Evolutionary conservation across 2,329 filamentous ascomycete species (phyloP), one percentile per base, ranked within the genome.

Genomic region (Hymenoscyphus salicellus): DNA sequence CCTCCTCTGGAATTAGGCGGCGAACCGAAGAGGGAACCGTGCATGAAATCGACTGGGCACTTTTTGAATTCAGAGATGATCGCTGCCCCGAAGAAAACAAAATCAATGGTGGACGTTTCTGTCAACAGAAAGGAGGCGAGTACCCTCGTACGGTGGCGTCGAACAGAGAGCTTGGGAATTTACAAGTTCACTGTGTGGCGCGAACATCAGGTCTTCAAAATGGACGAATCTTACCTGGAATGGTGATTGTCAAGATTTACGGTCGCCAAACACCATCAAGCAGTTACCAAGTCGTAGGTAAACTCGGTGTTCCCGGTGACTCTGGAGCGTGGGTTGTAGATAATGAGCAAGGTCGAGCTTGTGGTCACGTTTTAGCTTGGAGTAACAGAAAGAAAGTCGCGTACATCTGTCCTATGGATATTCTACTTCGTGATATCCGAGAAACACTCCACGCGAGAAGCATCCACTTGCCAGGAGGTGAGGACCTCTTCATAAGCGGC

Each of bases 391-490:
- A 91, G 73, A 86, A 86, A 52, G 88, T 92, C 5, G 93, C 93
- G 0, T 98, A 97, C 76, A 95, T 98, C 66, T 95, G 92, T 66
- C 94, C 94, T 0, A 98, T 98, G 94, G 91, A 97, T 64, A 84
- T 97, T 2, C 79, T 97, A 14, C 82, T 98, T 11, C 85, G 89
- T 32, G 94, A 98, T 73, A 96, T 98, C 63, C 89, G 88, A 32
- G 86, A 90, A 67, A 93, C 89, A 0, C 80, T 97, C 0, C 85
- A 88, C 26, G 92, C 92, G 0, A 78, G 78, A 1, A 84, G 86
- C 30, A 85, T 97, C n/a, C 82, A 84, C 5, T 82, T 97, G 0
- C 92, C 92, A 0, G 89, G 87, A 0, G 86, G 83, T 0, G 78
- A 81, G 23, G 65, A 70, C 1, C 46, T 74, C 4, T 69, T 56